These are phyloP conservation scores for Monosporozyma siamensis DNA, from an alignment of 805 yeast species.

Conservation along the genomic window DNA sequence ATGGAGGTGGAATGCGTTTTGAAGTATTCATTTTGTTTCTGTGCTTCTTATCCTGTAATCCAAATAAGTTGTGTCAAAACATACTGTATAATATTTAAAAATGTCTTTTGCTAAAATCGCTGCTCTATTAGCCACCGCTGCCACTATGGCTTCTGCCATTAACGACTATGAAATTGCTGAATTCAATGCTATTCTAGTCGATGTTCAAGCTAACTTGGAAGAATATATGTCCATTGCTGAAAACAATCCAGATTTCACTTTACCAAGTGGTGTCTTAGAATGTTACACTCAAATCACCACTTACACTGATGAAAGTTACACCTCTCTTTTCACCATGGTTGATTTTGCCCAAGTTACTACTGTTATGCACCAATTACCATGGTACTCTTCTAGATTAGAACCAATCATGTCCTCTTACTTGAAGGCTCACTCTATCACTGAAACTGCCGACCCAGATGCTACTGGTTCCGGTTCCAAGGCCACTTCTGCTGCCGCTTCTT, in stretches of 20 bases:
- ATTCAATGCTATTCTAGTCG: constrained; percentile 18
- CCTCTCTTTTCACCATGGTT: constrained; percentile 26
- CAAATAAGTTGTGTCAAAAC: no score
- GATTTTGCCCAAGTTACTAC: constrained; percentile 26
- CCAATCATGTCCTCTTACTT: constrained; percentile 15
- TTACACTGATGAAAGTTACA: constrained; percentile 30
- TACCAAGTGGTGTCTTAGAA: constrained; percentile 20
- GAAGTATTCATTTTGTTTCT: no score
- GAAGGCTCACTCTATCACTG: constrained; percentile 10
- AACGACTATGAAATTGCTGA: constrained; percentile 15
- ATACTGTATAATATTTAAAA: neutral
- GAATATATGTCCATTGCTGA: constrained; percentile 18
- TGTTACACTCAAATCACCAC: constrained; percentile 25
- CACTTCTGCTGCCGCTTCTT: constrained; percentile 6
- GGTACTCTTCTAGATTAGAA: constrained; percentile 27
- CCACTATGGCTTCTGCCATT: constrained; percentile 13
- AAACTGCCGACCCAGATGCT: constrained; percentile 7
- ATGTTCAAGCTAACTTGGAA: constrained; percentile 15
- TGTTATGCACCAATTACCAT: constrained; percentile 29
- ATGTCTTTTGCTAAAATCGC: constrained; percentile 14
- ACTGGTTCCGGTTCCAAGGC: constrained; percentile 8
- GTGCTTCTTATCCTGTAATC: no score
- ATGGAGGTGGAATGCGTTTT: no score
- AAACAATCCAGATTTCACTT: constrained; percentile 11
- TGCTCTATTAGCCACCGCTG: constrained; percentile 14